phyloP scores from a whole-genome alignment of 1,284 basidiomycete species.

The Fomitopsis betulina region DNA sequence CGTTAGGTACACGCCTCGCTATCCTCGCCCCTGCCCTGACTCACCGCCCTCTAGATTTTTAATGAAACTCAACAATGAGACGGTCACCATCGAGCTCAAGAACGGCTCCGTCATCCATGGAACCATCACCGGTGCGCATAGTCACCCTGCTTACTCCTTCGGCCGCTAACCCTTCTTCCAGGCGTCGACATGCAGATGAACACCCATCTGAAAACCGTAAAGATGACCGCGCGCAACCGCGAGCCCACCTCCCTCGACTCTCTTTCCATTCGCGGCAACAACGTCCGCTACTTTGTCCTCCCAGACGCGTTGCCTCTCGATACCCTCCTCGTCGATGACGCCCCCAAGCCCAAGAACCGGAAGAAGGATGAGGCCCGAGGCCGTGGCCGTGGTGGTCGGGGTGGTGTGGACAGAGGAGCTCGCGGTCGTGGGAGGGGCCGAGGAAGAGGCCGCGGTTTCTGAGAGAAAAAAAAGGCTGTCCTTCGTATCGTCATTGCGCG shows the following conservation, averaged over 20 bases:
- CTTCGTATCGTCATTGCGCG: not conserved
- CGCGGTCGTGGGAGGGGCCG: conserved; percentile 42
- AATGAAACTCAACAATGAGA: conserved; percentile 99
- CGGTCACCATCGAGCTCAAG: conserved; percentile 97
- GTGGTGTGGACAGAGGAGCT: conserved; percentile 45
- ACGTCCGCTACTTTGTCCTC: conserved; percentile 91
- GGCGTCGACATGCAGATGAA: conserved; percentile 98
- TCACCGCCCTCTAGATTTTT: conserved; percentile 64
- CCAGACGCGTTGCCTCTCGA: conserved; percentile 96
- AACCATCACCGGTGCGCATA: conserved; percentile 85
- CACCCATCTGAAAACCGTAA: conserved; percentile 95
- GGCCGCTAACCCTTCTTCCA: conserved; percentile 25
- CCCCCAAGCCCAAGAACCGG: conserved; percentile 90
- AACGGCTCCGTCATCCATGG: conserved; percentile 95
- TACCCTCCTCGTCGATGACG: conserved; percentile 95
- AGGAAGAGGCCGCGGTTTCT: conserved; percentile 26
- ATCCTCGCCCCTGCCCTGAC: conserved; percentile 1
- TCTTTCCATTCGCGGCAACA: conserved; percentile 90
- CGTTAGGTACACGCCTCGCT: conserved; percentile 36
- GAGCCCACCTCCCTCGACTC: conserved; percentile 82
- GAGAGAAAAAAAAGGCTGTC: not conserved
- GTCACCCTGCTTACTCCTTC: not conserved
- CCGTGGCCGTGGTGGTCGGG: conserved; percentile 50
- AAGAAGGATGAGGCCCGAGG: conserved; percentile 75
- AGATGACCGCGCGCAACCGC: conserved; percentile 89